These are phyloP conservation scores for Cyclotella sp. DNA, from an alignment of 108 stramenopile species.

Conservation along the genomic window DNA sequence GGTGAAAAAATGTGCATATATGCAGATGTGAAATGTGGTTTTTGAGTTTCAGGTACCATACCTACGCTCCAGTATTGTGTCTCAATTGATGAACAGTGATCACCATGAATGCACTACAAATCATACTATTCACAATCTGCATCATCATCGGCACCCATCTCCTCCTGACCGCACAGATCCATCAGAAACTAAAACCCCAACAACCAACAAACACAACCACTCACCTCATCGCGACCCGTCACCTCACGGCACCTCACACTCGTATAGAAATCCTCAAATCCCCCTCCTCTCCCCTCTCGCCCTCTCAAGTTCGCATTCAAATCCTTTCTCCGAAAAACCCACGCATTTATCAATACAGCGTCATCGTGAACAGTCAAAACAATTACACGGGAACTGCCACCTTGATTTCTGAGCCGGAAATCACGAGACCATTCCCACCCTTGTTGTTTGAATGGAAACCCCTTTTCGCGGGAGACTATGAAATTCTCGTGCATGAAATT, in stretches of 20 bases:
- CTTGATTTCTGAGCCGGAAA: conserved; percentile 21
- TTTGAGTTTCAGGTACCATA: too few species aligned
- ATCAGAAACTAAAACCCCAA: too few species aligned
- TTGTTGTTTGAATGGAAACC: conserved; percentile 43
- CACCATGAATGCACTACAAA: background rate
- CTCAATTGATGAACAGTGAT: too few species aligned
- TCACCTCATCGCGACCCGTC: too few species aligned
- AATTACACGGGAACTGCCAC: conserved; percentile 40
- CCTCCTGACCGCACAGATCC: too few species aligned
- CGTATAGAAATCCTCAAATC: conserved; percentile 24
- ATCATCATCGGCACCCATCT: too few species aligned
- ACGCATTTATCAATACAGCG: conserved; percentile 22
- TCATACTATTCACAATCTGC: too few species aligned
- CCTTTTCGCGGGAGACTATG: conserved; percentile 22
- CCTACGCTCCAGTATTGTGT: too few species aligned
- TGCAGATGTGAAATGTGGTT: too few species aligned
- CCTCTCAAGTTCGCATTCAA: background rate
- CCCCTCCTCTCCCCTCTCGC: background rate
- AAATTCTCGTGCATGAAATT: conserved; percentile 35
- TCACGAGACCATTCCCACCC: background rate
- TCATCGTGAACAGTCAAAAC: conserved; percentile 16
- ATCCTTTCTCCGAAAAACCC: conserved; percentile 6
- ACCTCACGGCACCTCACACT: background rate
- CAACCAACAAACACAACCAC: background rate
- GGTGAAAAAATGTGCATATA: too few species aligned